Base-by-base conservation (phyloP, 768 basidiomycete genomes). In the Mycena haematopus region DNA sequence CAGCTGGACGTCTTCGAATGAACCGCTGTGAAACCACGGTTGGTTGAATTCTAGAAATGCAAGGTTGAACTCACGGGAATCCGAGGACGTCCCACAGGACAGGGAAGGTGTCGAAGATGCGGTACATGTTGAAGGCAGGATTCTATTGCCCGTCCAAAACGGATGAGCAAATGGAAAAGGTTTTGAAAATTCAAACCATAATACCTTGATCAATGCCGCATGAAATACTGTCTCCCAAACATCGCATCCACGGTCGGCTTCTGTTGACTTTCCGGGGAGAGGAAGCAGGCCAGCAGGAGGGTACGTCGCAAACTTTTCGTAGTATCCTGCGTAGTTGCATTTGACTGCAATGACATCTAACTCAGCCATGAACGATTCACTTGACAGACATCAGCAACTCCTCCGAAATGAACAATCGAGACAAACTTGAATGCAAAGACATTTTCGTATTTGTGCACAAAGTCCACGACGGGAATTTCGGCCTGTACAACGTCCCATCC, bases 71-170 rank as follows among this genome's bases (percentile, higher is more conserved):
- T 35, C 68, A 89, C 86, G 90, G 90, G 81, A 89, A 91, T n/a
- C 90, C 90, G 35, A 92, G 86, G 6, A 91, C 89, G 63, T 92
- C 90, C 90, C 89, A 92, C 14, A 88, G 76, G 44, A 89, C 79
- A 0, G 90, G 91, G 73, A 78, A 90, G 21, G 85, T 89, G 69
- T 91, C 90, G 73, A 90, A 89, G 57, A 92, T 89, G 22, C 88
- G 83, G 70, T 92, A 93, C 7, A 91, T 80, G 66, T 92, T 81
- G 77, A 92, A 93, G 0, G 87, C 90, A 0, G 91, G 91, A 68
- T 92, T 92, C 65, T 89, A 15, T 45, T n/a, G 14, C 7, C 40
- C 44, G 29, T 31, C 29, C 29, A 31, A n/a, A 31, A 31, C 29
- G 13, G 36, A 45, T 10, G 13, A 45, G 21, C 51, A 17, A 15